Base-by-base conservation (phyloP, 192 early-diverging fungal genomes). In the Umbelopsis isabellina region DNA sequence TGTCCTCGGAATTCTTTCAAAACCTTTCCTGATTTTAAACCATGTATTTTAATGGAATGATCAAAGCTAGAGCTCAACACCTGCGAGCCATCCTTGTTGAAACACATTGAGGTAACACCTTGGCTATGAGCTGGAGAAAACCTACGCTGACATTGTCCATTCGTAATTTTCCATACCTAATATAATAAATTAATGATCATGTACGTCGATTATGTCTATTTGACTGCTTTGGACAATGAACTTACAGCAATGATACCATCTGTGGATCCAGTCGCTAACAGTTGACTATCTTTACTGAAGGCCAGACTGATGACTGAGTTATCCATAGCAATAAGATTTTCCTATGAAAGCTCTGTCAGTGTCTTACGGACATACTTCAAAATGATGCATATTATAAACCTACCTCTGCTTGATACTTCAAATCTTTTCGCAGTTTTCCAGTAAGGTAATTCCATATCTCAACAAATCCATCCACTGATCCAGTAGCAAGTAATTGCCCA, bases 381-480 rank as follows among this genome's bases (percentile, higher is more conserved):
- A 22, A 12, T 16, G 21, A 11, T 12, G 45, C 8, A 52, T n/a
- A 46, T 13, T 30, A 30, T 4, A 15, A 35, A 47, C 33, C 72
- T 76, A 88, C 94, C 65, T 97, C 92, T 0, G 89, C 88, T 77
- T 98, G 97, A 77, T 97, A 98, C 66, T 89, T 86, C 23, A 98
- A 80, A 81, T 97, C 96, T 61, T 83, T 90, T 35, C 94, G 80
- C 21, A 96, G 82, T 74, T 97, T 98, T 1, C 94, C 95, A 1
- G 96, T 97, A 66, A 93, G 82, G 67, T 89, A 91, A 70, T 96
- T 95, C 95, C 94, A 99, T 15, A 99, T 76, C 80, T 99, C 97
- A 72, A 99, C 93, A 77, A 97, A 94, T 2, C 97, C 97, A 83
- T 98, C 97, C 45, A 87, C 80, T 53, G 89, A 92, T 27, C 97